Evolutionary conservation across 2,329 filamentous ascomycete species (phyloP).

Genomic region (Colletotrichum lindemuthianum): DNA sequence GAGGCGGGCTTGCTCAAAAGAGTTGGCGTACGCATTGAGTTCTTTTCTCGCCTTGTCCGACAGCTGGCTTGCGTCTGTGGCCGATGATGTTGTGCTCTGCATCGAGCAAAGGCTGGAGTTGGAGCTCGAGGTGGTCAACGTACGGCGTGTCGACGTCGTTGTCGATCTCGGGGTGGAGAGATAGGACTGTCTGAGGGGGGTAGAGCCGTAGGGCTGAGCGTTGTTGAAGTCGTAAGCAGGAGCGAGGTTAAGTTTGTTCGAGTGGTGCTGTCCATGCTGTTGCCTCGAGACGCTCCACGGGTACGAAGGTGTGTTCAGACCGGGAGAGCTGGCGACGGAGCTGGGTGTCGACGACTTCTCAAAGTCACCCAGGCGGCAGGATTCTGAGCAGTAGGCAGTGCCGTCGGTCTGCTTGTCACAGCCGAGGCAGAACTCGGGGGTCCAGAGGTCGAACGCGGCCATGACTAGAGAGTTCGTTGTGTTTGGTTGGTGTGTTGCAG

Average conservation of each 20-base stretch:
- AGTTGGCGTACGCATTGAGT: conserved; percentile 85
- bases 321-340: conserved; percentile 68
- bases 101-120: conserved; percentile 87
- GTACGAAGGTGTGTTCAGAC: conserved; percentile 61
- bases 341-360: conserved; percentile 73
- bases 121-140: conserved; percentile 78
- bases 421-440: conserved; percentile 91
- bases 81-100: conserved; percentile 67
- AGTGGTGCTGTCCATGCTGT: conserved; percentile 41
- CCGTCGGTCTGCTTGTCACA: conserved; percentile 90
- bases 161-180: conserved; percentile 45
- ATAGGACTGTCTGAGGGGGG: conserved; percentile 56
- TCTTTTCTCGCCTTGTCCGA: conserved; percentile 83
- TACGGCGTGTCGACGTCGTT: conserved; percentile 40
- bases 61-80: conserved; percentile 65
- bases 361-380: conserved; percentile 87
- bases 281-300: conserved; percentile 55
- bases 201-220: conserved; percentile 65
- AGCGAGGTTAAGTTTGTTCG: conserved; percentile 72
- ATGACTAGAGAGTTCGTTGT: conserved; percentile 9
- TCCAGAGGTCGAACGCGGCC: conserved; percentile 68
- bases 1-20: conserved; percentile 82
- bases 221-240: conserved; percentile 80
- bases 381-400: conserved; percentile 90
- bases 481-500: not conserved